Base-by-base conservation (phyloP, 352 stramenopile genomes). In the Phytophthora crassamura region DNA sequence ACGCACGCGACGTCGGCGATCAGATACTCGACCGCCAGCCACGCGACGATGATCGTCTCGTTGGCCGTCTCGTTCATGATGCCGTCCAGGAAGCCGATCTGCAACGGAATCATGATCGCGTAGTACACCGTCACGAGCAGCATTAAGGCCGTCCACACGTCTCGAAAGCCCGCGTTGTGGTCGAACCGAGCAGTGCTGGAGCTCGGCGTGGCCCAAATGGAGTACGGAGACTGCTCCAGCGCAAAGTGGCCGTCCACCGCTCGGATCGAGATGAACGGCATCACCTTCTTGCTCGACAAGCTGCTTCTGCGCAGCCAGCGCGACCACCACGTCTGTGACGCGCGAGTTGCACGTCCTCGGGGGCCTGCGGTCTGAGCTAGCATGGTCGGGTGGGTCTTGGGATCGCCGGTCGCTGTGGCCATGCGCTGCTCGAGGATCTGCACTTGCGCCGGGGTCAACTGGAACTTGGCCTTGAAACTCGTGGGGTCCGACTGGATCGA, bases 71-170 rank as follows among this genome's bases (percentile, higher is more conserved):
- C 59, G 28, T 80, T 84, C 40, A 90, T 59, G 57, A 77, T 58
- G 9, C 75, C 68, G 52, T 86, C 68, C 35, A 90, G 60, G 49
- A 92, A 92, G 2, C 73, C 64, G 18, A 83, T 67, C n/a, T 84
- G 84, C 38, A 90, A 79, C 12, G 84, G 84, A 4, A 88, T 75
- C 4, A 82, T 42, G 6, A 87, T 14, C 10, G 84, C 51, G 54
- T 89, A 89, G 46, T 91, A 90, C 2, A 82, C 30, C 15, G 77
- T 86, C 55, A 88, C 72, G 2, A 28, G 6, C 12, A 92, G 72
- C 84, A 89, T 90, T 33, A 86, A 41, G 0, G 67, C 49, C 20
- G 77, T 50, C 84, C 84, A 92, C 7, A 52, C 36, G 16, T 81
- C 69, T 11, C 84, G 73, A 32, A 92, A 92, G 7, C 50, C 56